These are phyloP conservation scores for Blastomyces parvus DNA, from an alignment of 2,329 filamentous ascomycete species.

Conservation along the genomic window DNA sequence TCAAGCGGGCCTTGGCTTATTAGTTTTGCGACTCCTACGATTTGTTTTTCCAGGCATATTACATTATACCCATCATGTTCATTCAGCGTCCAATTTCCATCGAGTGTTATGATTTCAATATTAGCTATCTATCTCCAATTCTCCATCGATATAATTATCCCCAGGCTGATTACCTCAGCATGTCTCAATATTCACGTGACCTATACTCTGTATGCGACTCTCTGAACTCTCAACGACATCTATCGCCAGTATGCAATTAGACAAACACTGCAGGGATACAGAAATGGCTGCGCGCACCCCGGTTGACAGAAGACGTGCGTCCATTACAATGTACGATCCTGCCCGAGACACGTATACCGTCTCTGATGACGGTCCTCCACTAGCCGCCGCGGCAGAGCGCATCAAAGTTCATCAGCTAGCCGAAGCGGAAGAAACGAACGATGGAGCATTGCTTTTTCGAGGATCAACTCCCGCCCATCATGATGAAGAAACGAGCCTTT, in stretches of 20 bases:
- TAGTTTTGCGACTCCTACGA: background rate
- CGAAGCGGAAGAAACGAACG: constrained; percentile 8
- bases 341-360: constrained; percentile 27
- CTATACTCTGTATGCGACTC: background rate
- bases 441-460: background rate
- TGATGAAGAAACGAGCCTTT: background rate
- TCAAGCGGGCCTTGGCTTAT: background rate
- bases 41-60: background rate
- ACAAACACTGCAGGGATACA: background rate
- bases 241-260: background rate
- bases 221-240: background rate
- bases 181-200: background rate
- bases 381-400: constrained; percentile 18
- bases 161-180: background rate
- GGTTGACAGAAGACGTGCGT: constrained; percentile 13
- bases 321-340: constrained; percentile 25
- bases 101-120: background rate
- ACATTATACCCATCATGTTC: constrained; percentile 3
- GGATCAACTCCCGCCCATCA: background rate
- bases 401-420: constrained; percentile 9
- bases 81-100: background rate
- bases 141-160: background rate
- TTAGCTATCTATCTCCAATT: no score
- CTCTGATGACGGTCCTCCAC: constrained; percentile 19
- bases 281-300: constrained; percentile 2